Base-by-base conservation (phyloP, 2,329 filamentous ascomycete species). In the Penicillium sp. region DNA sequence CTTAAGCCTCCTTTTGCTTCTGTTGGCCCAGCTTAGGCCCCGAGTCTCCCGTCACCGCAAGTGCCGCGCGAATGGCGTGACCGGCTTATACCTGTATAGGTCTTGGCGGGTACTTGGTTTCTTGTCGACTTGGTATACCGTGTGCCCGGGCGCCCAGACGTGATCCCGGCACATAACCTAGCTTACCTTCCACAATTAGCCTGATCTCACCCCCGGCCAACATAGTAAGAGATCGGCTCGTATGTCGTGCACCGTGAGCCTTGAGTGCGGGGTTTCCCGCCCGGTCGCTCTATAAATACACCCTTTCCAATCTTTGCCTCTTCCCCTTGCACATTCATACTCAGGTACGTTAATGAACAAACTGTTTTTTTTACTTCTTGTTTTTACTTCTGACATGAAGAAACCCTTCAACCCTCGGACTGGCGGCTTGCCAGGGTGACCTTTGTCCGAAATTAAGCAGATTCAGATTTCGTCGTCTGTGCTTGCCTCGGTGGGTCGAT, bases 391-490 rank as follows among this genome's bases (percentile, higher is more conserved):
- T 30, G 16, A 53, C 9, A 57, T 57, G 54, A 57, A 49, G 51
- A 57, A 44, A 55, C 14, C 14, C 39, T 57, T 54, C 50, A 50
- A 35, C 53, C 48, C 41, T 48, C 50, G 38, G 54, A 57, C 54
- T 35, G 31, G 31, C 45, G 28, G 30, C 50, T n/a, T 36, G 24
- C 24, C 25, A 14, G 46, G 33, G 52, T 60, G 58, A 60, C 27
- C 28, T 14, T 10, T 16, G 38, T 9, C 20, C 24, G 4, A 22
- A 44, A 59, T 60, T 58, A 56, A 60, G 56, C 56, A 62, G 57
- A 61, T 48, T 57, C 51, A 11, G 58, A 61, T 53, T 14, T 24
- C 40, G 18, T 45, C 18, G 43, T 48, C 6, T 44, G 18, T 3
- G 36, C 40, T 45, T 35, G 31, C 31, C 31, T 16, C 31, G 18